Conservation (phyloP, 1,139 yeast species). For the Kluyveromyces sp. region DNA sequence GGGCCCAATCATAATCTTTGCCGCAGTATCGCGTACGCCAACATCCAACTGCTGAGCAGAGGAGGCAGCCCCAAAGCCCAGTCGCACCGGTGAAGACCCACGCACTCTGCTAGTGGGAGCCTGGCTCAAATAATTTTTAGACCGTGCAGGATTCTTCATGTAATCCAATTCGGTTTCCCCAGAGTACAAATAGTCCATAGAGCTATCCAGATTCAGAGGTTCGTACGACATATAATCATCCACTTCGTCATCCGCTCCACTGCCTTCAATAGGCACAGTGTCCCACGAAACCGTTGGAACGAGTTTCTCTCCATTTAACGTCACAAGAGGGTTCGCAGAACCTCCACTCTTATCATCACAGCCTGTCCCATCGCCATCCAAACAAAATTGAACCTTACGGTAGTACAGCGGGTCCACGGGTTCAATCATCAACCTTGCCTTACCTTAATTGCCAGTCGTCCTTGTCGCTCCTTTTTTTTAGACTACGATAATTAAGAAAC, state of each 20-base stretch:
- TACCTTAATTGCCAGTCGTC: too few species aligned
- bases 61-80: constrained; percentile 1
- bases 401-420: neutral
- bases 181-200: constrained; percentile 29
- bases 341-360: neutral
- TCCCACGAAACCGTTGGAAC: constrained; percentile 28
- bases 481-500: too few species aligned
- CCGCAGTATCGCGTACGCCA: constrained; percentile 1
- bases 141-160: constrained; percentile 1
- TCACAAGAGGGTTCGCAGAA: neutral
- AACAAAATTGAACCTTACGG: constrained; percentile 3
- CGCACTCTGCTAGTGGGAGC: constrained; percentile 6
- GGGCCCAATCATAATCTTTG: constrained; percentile 3
- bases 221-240: constrained; percentile 14
- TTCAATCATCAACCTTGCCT: neutral
- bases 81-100: constrained; percentile 11
- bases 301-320: constrained; percentile 5
- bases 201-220: constrained; percentile 19
- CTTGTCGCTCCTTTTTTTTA: too few species aligned
- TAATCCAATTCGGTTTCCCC: constrained; percentile 15
- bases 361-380: neutral
- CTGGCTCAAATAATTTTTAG: constrained; percentile 1
- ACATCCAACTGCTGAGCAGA: constrained; percentile 2
- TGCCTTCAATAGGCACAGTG: constrained; percentile 26
- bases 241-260: constrained; percentile 9